Conservation (phyloP, 108 stramenopile species). For the Fistulifera solaris region DNA sequence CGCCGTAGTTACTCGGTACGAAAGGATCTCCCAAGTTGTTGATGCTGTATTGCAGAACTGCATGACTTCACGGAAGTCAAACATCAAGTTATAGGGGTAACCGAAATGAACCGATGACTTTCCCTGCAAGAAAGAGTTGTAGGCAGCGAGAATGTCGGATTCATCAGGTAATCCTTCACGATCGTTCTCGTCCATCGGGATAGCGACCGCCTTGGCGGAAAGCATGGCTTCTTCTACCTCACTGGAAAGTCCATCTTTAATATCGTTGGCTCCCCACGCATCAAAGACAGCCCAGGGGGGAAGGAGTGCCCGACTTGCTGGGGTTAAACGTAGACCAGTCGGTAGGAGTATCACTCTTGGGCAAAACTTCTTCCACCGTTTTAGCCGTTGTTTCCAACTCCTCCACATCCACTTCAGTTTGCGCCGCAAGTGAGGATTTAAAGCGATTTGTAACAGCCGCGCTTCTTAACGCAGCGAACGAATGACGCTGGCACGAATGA, state of each 20-base stretch:
- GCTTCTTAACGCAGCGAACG: no score
- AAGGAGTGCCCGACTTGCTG: conserved; percentile 67
- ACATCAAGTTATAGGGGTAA: conserved; percentile 86
- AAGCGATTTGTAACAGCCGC: no score
- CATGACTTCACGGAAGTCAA: conserved; percentile 76
- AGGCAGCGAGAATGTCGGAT: conserved; percentile 57
- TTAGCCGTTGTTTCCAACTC: no score
- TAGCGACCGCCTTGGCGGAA: conserved; percentile 43
- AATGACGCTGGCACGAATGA: no score
- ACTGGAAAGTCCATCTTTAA: conserved; percentile 29
- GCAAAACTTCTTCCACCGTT: not conserved
- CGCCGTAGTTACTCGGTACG: conserved; percentile 77
- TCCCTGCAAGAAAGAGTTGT: conserved; percentile 60
- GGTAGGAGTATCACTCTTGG: not conserved
- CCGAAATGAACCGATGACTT: conserved; percentile 73
- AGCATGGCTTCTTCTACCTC: conserved; percentile 39
- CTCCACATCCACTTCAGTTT: no score
- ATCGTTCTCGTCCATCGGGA: conserved; percentile 44
- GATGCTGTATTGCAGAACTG: conserved; percentile 86
- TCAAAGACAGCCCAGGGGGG: conserved; percentile 88
- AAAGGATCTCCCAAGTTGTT: conserved; percentile 87
- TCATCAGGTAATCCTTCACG: conserved; percentile 34
- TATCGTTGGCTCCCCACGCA: conserved; percentile 75
- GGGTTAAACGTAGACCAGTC: conserved; percentile 11
- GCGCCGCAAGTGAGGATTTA: no score